Conservation (phyloP, 108 stramenopile species). For the Skeletonema costatum region DNA sequence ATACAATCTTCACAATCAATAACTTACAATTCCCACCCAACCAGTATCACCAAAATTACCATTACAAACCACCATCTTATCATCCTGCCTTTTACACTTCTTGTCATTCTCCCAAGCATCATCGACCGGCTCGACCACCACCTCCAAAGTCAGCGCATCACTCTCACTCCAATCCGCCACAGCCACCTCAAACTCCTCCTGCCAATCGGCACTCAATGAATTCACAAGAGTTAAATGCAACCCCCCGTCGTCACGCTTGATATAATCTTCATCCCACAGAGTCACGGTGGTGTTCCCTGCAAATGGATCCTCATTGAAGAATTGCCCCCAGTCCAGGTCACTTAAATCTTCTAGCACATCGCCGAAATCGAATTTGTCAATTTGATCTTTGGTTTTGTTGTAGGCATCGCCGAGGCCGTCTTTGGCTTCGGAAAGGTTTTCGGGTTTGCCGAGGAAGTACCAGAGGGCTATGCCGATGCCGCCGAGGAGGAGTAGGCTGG, state of each 20-base stretch:
- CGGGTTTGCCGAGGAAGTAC: not conserved
- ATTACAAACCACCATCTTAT: slow-evolving; percentile 76
- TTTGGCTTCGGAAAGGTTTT: not conserved
- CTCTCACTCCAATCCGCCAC: slow-evolving; percentile 67
- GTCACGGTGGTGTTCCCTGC: slow-evolving; percentile 59
- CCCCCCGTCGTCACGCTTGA: slow-evolving; percentile 49
- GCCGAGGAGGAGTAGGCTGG: not conserved
- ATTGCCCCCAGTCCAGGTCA: slow-evolving; percentile 31
- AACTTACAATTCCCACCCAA: slow-evolving; percentile 63
- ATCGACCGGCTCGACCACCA: slow-evolving; percentile 37
- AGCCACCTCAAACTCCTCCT: slow-evolving; percentile 51
- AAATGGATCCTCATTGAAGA: slow-evolving; percentile 51
- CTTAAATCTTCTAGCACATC: slow-evolving; percentile 37
- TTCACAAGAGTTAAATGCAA: slow-evolving; percentile 59
- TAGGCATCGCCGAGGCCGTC: not conserved
- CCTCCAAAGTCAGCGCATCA: slow-evolving; percentile 53
- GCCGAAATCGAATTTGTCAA: slow-evolving; percentile 16
- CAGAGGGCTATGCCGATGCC: not conserved
- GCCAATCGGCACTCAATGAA: slow-evolving; percentile 68
- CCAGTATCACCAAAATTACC: slow-evolving; percentile 75
- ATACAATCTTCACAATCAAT: too few species aligned
- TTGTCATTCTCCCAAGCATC: not conserved
- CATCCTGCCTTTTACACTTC: slow-evolving; percentile 35
- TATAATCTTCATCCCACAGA: slow-evolving; percentile 38
- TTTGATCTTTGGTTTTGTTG: not conserved